A percentile compares a stretch with the other conserved stretches of the same genome.
These are phyloP conservation scores for Macadamia tetraphylla DNA, from an alignment of 164 flowering plant species.

Conservation along the genomic window DNA sequence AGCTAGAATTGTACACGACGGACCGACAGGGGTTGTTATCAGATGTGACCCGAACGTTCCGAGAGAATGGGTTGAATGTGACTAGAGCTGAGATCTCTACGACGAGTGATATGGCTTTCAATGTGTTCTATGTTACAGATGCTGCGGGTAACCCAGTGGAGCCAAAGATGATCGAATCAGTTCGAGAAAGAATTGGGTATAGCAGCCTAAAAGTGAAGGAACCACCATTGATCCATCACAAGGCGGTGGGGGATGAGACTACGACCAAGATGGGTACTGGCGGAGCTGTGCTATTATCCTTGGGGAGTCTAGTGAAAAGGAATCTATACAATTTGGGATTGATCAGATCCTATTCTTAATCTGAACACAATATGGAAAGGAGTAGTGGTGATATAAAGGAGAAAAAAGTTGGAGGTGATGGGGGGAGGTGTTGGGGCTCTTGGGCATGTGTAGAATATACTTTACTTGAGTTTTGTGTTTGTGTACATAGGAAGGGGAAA, in stretches of 20 bases:
- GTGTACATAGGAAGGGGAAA: conserved; percentile 1
- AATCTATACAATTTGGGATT: conserved; percentile 67
- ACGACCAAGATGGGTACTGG: conserved; percentile 30
- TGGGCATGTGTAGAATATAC: neutral
- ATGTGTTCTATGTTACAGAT: conserved; percentile 63
- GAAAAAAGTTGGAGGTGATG: neutral
- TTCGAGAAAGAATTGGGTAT: conserved; percentile 43
- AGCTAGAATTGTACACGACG: conserved; percentile 44
- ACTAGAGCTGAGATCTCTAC: conserved; percentile 76
- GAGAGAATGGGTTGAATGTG: conserved; percentile 69
- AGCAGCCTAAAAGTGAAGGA: conserved; percentile 59
- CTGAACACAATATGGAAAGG: neutral
- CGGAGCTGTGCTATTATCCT: conserved; percentile 54
- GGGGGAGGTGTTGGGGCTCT: neutral
- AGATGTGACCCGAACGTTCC: conserved; percentile 65
- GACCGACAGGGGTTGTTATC: conserved; percentile 58
- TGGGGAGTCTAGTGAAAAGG: conserved; percentile 67
- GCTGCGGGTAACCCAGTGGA: conserved; percentile 47
- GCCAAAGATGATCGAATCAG: conserved; percentile 41
- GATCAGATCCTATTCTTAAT: conserved; percentile 57
- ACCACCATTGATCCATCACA: conserved; percentile 32
- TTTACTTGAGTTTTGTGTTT: neutral
- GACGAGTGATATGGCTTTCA: conserved; percentile 32
- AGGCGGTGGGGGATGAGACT: conserved; percentile 33
- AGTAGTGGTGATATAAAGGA: neutral